Conservation (phyloP, 73 alveolate genomes). For the Blepharisma japonicum region DNA sequence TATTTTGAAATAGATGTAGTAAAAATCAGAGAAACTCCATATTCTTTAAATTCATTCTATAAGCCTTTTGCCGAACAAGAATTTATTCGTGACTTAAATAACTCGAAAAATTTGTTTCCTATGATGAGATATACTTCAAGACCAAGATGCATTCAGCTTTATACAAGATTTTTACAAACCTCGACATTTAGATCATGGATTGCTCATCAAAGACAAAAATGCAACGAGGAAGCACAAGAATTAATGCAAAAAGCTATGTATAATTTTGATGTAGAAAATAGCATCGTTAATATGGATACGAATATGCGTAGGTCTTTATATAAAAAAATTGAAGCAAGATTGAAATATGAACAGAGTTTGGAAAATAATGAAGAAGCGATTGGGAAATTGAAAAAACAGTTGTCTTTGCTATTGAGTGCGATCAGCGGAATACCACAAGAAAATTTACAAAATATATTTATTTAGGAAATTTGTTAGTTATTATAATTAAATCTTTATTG, state of each 20-base stretch:
- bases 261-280: slow-evolving; percentile 1
- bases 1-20: neutral
- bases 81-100: neutral
- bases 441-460: too few relatives aligned
- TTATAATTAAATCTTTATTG: too few relatives aligned
- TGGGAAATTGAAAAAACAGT: neutral
- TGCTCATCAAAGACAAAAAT: neutral
- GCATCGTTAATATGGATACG: neutral
- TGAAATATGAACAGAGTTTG: neutral
- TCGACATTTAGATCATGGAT: slow-evolving; percentile 13
- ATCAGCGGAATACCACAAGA: too few relatives aligned
- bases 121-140: neutral
- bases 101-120: neutral
- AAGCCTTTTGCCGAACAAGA: slow-evolving; percentile 19
- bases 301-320: neutral
- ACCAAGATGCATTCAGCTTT: neutral
- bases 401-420: neutral
- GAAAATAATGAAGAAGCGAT: neutral
- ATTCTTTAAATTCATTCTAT: neutral
- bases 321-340: neutral
- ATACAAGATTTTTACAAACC: neutral
- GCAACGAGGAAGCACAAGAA: neutral
- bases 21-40: slow-evolving; percentile 1
- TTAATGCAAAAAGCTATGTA: neutral
- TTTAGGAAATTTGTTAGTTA: too few relatives aligned